Evolutionary conservation across 2,329 filamentous ascomycete species (phyloP).

Genomic region (Cercospora sp.): DNA sequence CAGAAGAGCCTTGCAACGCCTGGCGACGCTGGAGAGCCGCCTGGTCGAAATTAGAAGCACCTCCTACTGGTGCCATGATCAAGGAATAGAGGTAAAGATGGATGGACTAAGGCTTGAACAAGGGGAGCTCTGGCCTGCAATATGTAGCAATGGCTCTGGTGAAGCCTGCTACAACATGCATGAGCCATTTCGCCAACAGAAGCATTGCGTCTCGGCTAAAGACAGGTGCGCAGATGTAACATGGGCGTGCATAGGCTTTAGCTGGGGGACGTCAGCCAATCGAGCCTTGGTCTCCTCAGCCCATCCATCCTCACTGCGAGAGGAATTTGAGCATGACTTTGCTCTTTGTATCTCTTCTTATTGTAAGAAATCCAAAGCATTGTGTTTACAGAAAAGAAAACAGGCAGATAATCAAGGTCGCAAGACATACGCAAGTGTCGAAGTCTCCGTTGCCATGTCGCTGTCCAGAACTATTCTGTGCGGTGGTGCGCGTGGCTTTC

Average conservation of each 20-base stretch:
- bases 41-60: slow-evolving; percentile 41
- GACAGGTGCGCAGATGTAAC: not conserved
- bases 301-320: not conserved
- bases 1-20: slow-evolving; percentile 44
- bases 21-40: slow-evolving; percentile 46
- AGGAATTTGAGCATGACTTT: too few relatives aligned
- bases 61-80: slow-evolving; percentile 44
- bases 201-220: slow-evolving; percentile 11
- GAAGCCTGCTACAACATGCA: slow-evolving; percentile 1
- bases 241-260: not conserved
- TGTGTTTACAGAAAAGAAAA: too few relatives aligned
- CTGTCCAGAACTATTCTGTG: too few relatives aligned
- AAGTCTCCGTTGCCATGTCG: too few relatives aligned
- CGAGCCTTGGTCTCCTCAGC: not conserved
- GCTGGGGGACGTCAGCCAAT: not conserved
- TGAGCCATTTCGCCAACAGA: slow-evolving; percentile 6
- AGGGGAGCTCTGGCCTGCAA: not conserved
- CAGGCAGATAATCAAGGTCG: too few relatives aligned
- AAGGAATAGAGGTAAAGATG: not conserved
- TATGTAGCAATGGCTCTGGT: slow-evolving; percentile 9
- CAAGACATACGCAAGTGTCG: too few relatives aligned
- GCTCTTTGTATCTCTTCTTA: too few relatives aligned
- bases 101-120: slow-evolving; percentile 1
- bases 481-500: not conserved
- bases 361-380: too few relatives aligned